Evolutionary conservation across 2,329 filamentous ascomycete species (phyloP), one percentile per base, ranked within the genome.

Genomic region (Fonsecaea multimorphosa): DNA sequence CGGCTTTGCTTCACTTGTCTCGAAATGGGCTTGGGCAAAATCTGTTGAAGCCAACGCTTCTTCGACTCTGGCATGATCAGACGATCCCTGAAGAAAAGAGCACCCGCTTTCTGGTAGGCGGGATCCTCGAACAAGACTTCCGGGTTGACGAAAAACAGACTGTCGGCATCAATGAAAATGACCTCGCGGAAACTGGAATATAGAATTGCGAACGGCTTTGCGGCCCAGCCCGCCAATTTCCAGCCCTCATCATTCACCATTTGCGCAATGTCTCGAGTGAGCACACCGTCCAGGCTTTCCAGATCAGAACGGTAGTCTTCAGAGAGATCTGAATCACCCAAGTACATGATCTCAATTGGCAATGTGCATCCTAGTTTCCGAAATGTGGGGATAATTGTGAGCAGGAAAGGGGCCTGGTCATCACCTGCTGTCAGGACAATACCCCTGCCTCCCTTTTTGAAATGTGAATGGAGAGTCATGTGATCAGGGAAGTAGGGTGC

Each of bases 141-240:
- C 0, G 80, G 81, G 62, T 81, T 77, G 16, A 75, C 72, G 66
- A 83, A 77, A 71, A 82, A 82, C 19, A 80, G 71, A 6, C 77
- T 76, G 64, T 82, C 81, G 0, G 80, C 80, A 63, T 82, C 80
- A 65, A 83, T 80, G 66, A 83, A 80, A 46, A 82, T 79, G 60
- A 77, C 77, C 69, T 83, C 80, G 4, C 79, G 78, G 72, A 82
- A 83, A 32, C 78, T 81, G 1, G 80, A 82, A 64, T 81, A 70
- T 4, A 83, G 72, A 29, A 82, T 80, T 0, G 80, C 80, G 53
- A 80, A 82, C 0, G 81, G 80, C 67, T 83, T 83, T 24, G 77
- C 78, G 0, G 80, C 80, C 80, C 80, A 82, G 4, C 81, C 80
- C 9, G 74, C 76, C 44, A 82, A 70, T 36, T 74, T 75, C 81